Evolutionary conservation across 1,284 basidiomycete species (phyloP), one percentile per base, ranked within the genome.

Genomic region (Fomes fomentarius): DNA sequence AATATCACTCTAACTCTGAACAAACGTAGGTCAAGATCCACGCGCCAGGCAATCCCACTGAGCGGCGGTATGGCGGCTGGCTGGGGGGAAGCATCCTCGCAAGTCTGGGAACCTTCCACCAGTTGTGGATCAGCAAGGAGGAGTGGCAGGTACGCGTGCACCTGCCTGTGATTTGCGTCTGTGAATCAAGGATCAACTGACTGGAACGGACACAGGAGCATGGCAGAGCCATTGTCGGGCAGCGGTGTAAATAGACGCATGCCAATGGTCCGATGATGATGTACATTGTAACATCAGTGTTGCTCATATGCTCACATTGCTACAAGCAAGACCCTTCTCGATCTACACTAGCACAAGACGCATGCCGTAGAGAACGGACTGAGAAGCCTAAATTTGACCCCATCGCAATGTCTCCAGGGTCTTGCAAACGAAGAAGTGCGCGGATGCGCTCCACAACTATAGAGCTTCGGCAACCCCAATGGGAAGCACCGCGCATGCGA

Each of bases 31-130:
- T 83, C 42, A 96, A 95, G 78, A 89, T 97, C 43, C 93, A 96
- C 66, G 87, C 93, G 0, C 90, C 94, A 11, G 93, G 93, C 10
- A 95, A 95, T 67, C 84, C 91, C 0, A 81, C 87, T 50, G 95
- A 98, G 71, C 83, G 95, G 44, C 83, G 89, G 56, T 96, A 93
- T 69, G 89, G 93, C 11, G 87, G 89, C 15, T 98, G 96, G 96
- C 77, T 98, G 8, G 95, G 95, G 15, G 95, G 95, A 24, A 94
- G 91, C 62, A 95, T 98, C 61, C 78, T 98, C 50, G 94, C 91
- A 0, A 94, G 91, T 66, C 74, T 98, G 66, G 96, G 96, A 25
- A 96, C 94, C 14, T 98, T 98, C 82, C 95, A 98, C 72, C 95
- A 98, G 66, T 75, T 96, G 34, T 96, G 94, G 94, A 93, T 96